Evolutionary conservation across 2,329 filamentous ascomycete species (phyloP).

Genomic region (Alternaria panax): DNA sequence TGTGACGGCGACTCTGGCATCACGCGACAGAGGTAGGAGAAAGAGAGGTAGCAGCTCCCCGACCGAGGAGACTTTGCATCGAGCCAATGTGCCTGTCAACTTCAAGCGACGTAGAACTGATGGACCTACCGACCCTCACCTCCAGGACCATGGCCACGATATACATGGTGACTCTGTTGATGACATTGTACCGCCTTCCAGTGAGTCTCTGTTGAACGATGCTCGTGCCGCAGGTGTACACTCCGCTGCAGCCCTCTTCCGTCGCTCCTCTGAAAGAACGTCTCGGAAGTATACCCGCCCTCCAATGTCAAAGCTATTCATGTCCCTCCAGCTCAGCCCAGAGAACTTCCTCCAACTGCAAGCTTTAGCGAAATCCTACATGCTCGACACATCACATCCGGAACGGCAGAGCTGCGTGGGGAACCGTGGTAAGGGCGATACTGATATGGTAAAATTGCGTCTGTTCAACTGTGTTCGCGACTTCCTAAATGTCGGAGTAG

Average conservation of each 20-base stretch:
- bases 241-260: constrained; percentile 61
- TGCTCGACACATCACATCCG: constrained; percentile 63
- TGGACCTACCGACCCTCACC: constrained; percentile 25
- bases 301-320: constrained; percentile 65
- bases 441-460: constrained; percentile 64
- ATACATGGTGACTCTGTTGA: constrained; percentile 7
- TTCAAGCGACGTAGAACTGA: constrained; percentile 34
- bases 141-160: constrained; percentile 9
- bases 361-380: constrained; percentile 63
- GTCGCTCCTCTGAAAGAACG: constrained; percentile 49
- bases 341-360: constrained; percentile 65
- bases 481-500: constrained; percentile 60
- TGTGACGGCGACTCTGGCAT: background rate
- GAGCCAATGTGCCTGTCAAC: constrained; percentile 10
- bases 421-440: constrained; percentile 62
- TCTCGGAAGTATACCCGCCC: constrained; percentile 65
- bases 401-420: constrained; percentile 66
- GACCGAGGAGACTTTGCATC: constrained; percentile 8
- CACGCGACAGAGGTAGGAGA: constrained; percentile 35
- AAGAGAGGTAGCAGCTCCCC: constrained; percentile 29
- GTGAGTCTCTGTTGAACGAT: constrained; percentile 42
- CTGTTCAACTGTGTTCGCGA: constrained; percentile 64
- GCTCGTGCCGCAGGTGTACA: constrained; percentile 60
- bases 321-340: constrained; percentile 63
- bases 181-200: constrained; percentile 23